Evolutionary conservation across 2,329 filamentous ascomycete species (phyloP).

Genomic region (Colletotrichum agaves): DNA sequence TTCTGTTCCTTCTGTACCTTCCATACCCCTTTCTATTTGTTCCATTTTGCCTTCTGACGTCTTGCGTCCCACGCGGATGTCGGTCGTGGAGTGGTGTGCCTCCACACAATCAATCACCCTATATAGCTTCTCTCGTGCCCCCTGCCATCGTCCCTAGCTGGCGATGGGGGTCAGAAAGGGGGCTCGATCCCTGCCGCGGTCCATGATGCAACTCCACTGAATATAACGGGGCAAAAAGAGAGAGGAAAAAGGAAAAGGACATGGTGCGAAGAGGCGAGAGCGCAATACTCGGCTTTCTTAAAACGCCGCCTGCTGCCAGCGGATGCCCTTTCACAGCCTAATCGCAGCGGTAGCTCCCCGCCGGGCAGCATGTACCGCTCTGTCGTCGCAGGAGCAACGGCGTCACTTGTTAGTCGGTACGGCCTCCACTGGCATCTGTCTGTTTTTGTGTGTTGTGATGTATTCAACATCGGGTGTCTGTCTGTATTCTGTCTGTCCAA

Average conservation of each 20-base stretch:
- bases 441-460: too few species aligned
- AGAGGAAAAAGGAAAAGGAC: background rate
- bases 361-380: background rate
- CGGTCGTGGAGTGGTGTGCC: too few species aligned
- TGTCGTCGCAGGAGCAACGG: conserved; percentile 34
- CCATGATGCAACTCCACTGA: background rate
- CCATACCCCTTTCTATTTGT: too few species aligned
- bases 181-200: background rate
- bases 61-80: too few species aligned
- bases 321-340: too few species aligned
- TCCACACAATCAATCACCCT: too few species aligned
- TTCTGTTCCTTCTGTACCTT: background rate
- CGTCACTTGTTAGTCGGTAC: conserved; percentile 31
- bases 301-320: background rate
- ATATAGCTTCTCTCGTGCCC: too few species aligned
- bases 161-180: background rate
- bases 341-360: too few species aligned
- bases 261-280: background rate
- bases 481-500: background rate
- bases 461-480: background rate
- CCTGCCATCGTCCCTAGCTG: background rate
- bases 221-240: conserved; percentile 3
- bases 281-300: conserved; percentile 1
- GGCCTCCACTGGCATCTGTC: conserved; percentile 14
- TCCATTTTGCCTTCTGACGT: too few species aligned